Evolutionary conservation across 768 basidiomycete genomes (phyloP), one percentile per base, ranked within the genome.

Genomic region (Royoungia palumana): DNA sequence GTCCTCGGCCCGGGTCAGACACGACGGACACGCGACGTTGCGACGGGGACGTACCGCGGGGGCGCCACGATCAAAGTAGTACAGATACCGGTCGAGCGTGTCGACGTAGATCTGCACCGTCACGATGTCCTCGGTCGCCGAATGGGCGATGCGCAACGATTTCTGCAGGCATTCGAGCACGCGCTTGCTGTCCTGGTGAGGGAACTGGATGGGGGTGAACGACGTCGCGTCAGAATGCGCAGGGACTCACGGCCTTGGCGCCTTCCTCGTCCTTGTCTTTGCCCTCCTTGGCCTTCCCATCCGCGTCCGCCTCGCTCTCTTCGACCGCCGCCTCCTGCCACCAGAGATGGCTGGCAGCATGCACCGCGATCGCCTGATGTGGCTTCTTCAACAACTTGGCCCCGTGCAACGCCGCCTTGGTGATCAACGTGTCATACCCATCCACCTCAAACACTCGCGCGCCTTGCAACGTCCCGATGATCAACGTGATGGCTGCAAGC

Each of bases 121-220:
- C 34, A 96, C 90, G 54, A 98, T 89, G 61, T 97, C 94, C 68
- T 98, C 96, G 45, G 93, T 94, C 21, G 91, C 91, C 3, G 92
- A 94, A 60, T 94, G 94, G 6, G 96, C 96, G 59, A 96, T 97
- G 2, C 95, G 83, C 21, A 98, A 76, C 4, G 94, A 90, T 66
- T 98, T 98, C 67, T 99, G 96, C 27, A 99, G 75, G 64, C 96
- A 99, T 68, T 99, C 96, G 27, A 99, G 74, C 0, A 99, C 94
- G 20, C 96, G 89, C 62, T 97, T 97, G 69, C 94, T 94, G 63
- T 99, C 96, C 57, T 92, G 87, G 62, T 89, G 86, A 36, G 89
- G 89, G 61, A 83, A 87, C 89, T 88, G 12, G 11, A 4, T 9
- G 1, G 2, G 32, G 13, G n/a, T 19, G 1, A 11, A 27, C 9